These are phyloP conservation scores for Pseudoscleropodium purum DNA, from an alignment of 225 moss, liverwort and hornwort genomes.

Conservation along the genomic window DNA sequence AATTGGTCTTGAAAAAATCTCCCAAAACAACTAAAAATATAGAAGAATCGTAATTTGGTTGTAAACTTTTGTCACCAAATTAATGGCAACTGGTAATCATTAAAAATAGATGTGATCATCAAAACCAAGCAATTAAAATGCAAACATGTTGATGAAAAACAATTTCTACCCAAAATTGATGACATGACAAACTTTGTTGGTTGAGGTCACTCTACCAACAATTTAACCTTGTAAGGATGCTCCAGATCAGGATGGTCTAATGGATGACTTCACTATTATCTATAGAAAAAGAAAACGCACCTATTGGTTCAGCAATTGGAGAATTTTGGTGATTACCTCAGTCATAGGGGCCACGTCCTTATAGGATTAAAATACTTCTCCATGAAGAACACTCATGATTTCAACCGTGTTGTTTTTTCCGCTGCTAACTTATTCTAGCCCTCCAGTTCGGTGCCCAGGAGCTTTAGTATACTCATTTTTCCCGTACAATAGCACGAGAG, in stretches of 20 bases:
- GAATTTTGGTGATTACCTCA: no score
- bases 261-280: no score
- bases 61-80: background rate
- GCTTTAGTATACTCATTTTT: background rate
- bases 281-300: no score
- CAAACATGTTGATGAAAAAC: no score
- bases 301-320: no score
- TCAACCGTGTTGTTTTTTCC: background rate
- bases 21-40: background rate
- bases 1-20: background rate
- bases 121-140: background rate
- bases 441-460: background rate
- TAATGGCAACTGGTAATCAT: no score
- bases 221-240: no score
- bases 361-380: background rate
- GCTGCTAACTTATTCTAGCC: background rate
- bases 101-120: no score
- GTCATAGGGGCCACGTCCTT: no score
- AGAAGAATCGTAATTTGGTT: background rate
- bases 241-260: no score
- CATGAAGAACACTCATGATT: background rate
- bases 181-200: no score
- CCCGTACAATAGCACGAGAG: background rate
- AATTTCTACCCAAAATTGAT: background rate
- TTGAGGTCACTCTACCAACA: background rate